phyloP scores from a whole-genome alignment of 164 flowering plant species.

The Magnolia sinica region DNA sequence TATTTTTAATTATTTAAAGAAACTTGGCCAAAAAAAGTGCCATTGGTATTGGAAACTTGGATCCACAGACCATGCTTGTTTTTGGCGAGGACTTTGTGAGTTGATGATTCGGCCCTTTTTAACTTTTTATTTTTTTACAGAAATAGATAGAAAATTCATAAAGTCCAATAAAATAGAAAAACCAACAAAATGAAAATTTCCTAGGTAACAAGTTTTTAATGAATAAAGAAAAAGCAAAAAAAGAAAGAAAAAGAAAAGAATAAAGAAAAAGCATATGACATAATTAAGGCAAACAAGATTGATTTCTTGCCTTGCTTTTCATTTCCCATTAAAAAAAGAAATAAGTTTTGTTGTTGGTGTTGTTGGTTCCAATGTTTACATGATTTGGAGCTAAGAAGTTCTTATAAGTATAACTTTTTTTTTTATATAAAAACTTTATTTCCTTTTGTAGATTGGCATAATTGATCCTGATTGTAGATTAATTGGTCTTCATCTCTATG shows the following conservation, averaged over 20 bases:
- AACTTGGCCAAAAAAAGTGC: not conserved
- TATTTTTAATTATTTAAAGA: not conserved
- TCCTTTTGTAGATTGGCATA: slow-evolving; percentile 75
- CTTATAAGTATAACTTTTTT: not conserved
- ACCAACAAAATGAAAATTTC: not conserved
- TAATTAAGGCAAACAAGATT: too few species aligned
- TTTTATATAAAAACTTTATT: not conserved
- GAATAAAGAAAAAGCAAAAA: too few species aligned
- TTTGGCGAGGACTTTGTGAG: too few species aligned
- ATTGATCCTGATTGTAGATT: slow-evolving; percentile 97
- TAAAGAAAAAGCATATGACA: too few species aligned
- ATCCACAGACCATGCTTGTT: too few species aligned
- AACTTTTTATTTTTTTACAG: too few species aligned
- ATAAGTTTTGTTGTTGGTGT: not conserved
- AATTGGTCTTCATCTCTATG: slow-evolving; percentile 96
- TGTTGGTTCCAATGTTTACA: not conserved
- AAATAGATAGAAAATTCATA: not conserved
- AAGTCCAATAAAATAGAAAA: not conserved
- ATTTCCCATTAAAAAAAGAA: not conserved
- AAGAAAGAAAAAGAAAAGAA: too few species aligned
- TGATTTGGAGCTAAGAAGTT: not conserved
- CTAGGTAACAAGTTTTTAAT: not conserved
- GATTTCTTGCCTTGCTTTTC: not conserved
- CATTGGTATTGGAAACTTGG: not conserved
- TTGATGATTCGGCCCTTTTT: too few species aligned